A percentile compares a stretch with the other conserved stretches of the same genome.
Evolutionary conservation across 2,329 filamentous ascomycete genomes (phyloP).

Genomic region (Hymenoscyphus fraxineus): DNA sequence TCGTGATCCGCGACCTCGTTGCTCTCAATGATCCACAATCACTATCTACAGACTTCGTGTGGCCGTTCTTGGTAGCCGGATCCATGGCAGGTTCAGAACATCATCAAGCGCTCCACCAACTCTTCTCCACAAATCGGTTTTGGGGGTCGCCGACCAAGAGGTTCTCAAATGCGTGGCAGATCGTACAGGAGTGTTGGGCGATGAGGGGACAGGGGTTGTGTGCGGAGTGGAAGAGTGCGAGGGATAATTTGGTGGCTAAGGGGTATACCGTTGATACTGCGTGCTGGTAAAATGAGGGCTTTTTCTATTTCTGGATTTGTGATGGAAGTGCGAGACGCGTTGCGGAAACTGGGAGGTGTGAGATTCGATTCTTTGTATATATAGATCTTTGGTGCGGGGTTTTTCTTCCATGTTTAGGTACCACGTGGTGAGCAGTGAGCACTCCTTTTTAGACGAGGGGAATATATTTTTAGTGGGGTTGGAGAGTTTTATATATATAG

Average conservation of each 20-base stretch:
- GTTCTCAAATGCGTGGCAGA: not conserved
- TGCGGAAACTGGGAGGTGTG: not conserved
- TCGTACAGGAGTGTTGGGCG: not conserved
- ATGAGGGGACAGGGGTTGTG: not conserved
- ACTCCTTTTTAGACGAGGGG: not conserved
- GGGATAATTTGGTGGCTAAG: not conserved
- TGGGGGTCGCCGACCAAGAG: not conserved
- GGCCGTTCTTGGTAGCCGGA: slow-evolving; percentile 8
- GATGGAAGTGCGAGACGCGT: not conserved
- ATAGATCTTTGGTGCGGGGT: not conserved
- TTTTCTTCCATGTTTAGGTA: not conserved
- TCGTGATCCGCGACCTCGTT: slow-evolving; percentile 9
- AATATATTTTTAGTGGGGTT: not conserved
- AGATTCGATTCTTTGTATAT: slow-evolving; percentile 2
- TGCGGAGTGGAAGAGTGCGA: not conserved
- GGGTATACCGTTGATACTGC: slow-evolving; percentile 2
- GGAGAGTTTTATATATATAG: not conserved
- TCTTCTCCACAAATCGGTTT: not conserved
- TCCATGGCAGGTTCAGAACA: slow-evolving; percentile 12
- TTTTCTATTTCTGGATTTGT: not conserved
- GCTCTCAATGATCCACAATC: slow-evolving; percentile 9
- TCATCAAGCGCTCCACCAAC: slow-evolving; percentile 1
- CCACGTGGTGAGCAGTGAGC: not conserved
- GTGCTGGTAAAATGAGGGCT: not conserved
- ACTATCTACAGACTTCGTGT: slow-evolving; percentile 4